These are phyloP conservation scores for Hamiltosporidium tvaerminnensis DNA, from an alignment of 371 early-diverging fungal genomes.

Conservation along the genomic window DNA sequence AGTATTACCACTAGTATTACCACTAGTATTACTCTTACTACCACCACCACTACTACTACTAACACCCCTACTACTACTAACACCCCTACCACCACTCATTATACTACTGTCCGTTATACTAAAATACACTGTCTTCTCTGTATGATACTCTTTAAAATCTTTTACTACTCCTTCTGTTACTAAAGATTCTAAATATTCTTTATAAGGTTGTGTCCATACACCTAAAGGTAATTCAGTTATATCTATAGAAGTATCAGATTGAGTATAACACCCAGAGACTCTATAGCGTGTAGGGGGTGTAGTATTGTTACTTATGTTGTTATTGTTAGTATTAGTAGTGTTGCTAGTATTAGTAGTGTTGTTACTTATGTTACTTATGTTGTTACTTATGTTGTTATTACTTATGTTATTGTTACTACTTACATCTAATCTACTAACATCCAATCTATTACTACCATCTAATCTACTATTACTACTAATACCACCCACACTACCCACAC, in stretches of 20 bases:
- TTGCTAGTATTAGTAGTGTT: not conserved
- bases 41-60: too few relatives aligned
- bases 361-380: not conserved
- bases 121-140: constrained; percentile 63
- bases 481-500: constrained; percentile 61
- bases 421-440: not conserved
- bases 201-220: constrained; percentile 80
- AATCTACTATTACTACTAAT: not conserved
- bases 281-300: not conserved
- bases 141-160: constrained; percentile 53
- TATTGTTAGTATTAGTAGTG: not conserved
- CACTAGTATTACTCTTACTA: too few relatives aligned
- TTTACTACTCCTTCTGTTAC: constrained; percentile 58
- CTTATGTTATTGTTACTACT: not conserved
- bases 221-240: constrained; percentile 85
- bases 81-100: not conserved
- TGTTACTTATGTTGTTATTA: not conserved
- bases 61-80: too few relatives aligned
- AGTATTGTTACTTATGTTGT: not conserved
- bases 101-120: constrained; percentile 57
- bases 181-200: constrained; percentile 65
- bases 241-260: constrained; percentile 59
- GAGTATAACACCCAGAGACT: not conserved
- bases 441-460: not conserved
- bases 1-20: too few relatives aligned